Percentiles rank a stretch among this genome's conserved stretches.
phyloP scores from a whole-genome alignment of 2,329 filamentous ascomycete genomes.

The Magnaporthales sp. region DNA sequence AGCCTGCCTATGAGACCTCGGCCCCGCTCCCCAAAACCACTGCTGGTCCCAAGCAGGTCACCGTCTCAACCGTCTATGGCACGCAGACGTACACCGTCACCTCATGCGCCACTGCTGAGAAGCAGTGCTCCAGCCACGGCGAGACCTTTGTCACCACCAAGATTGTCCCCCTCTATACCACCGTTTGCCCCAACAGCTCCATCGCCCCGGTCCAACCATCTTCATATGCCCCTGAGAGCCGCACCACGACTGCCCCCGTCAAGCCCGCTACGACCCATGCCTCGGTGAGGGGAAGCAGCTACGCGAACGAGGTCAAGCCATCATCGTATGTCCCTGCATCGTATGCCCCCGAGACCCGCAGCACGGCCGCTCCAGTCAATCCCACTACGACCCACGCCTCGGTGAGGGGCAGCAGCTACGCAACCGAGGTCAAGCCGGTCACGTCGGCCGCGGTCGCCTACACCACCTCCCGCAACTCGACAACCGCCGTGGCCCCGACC shows the following conservation, averaged over 20 bases:
- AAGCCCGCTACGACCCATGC: too few relatives aligned
- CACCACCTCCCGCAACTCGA: not conserved
- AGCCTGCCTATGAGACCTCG: not conserved
- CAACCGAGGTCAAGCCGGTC: not conserved
- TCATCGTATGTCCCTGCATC: too few relatives aligned
- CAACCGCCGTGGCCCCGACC: not conserved
- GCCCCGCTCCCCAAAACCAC: constrained; percentile 5
- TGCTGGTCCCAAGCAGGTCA: constrained; percentile 8
- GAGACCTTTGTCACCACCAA: constrained; percentile 17
- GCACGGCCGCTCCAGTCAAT: not conserved
- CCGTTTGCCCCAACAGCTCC: constrained; percentile 15
- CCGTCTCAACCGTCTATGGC: constrained; percentile 23
- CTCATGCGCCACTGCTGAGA: constrained; percentile 18
- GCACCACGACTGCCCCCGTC: not conserved
- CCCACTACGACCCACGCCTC: too few relatives aligned
- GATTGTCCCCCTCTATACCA: constrained; percentile 20
- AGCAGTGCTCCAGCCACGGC: constrained; percentile 17
- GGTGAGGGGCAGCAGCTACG: too few relatives aligned
- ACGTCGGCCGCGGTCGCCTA: not conserved
- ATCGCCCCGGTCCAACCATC: not conserved
- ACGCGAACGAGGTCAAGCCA: too few relatives aligned
- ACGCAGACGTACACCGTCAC: constrained; percentile 24
- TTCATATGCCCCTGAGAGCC: not conserved
- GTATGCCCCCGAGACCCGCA: not conserved
- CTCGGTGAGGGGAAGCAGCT: too few relatives aligned